Conservation (phyloP, 345 rosid species). For the Gossypium australe region DNA sequence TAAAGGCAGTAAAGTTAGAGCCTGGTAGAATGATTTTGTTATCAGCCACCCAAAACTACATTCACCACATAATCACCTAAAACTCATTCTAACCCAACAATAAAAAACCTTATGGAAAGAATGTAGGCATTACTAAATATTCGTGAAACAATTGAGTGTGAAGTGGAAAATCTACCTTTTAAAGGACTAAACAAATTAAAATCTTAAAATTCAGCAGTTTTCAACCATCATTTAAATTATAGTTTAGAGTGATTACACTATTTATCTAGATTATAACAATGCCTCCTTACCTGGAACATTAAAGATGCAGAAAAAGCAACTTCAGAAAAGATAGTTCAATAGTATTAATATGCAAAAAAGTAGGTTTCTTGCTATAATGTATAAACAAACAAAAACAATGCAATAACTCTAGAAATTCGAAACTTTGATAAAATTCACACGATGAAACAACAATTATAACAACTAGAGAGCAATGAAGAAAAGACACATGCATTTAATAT, state of each 20-base stretch:
- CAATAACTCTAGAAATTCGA: not conserved
- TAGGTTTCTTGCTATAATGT: not conserved
- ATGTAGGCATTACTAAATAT: not conserved
- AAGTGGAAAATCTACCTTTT: not conserved
- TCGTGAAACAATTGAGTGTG: not conserved
- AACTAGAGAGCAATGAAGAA: not conserved
- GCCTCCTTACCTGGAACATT: not conserved
- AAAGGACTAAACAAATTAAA: not conserved
- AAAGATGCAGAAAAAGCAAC: not conserved
- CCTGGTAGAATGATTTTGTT: slow-evolving; percentile 2
- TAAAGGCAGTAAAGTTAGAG: slow-evolving; percentile 19
- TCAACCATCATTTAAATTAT: slow-evolving; percentile 1
- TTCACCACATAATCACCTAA: not conserved
- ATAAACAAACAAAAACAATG: not conserved
- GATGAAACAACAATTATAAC: not conserved
- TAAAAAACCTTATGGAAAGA: not conserved
- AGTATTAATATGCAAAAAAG: not conserved
- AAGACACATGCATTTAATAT: not conserved
- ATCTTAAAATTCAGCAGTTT: not conserved
- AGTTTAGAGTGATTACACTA: slow-evolving; percentile 1
- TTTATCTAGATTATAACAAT: not conserved
- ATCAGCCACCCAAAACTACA: not conserved
- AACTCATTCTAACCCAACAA: not conserved
- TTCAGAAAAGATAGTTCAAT: not conserved
- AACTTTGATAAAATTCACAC: not conserved